Conservation (phyloP, 805 yeast species). For the Saturnispora galanensis region DNA sequence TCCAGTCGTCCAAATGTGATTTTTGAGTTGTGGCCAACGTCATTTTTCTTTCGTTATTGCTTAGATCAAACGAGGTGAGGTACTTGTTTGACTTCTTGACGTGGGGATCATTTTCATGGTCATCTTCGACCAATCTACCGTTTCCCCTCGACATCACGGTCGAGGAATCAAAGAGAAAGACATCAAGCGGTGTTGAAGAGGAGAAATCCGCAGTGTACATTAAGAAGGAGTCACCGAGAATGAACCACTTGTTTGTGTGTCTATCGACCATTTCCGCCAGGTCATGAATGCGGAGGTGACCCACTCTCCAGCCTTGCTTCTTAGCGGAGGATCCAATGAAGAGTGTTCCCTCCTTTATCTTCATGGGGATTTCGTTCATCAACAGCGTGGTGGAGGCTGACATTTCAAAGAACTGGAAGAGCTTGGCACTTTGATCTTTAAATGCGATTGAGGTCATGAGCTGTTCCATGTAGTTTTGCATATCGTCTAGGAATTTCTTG, state of each 20-base stretch:
- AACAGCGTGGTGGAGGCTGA: slow-evolving; percentile 81
- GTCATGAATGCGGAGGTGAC: slow-evolving; percentile 74
- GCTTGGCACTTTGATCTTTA: slow-evolving; percentile 70
- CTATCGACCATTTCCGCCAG: slow-evolving; percentile 81
- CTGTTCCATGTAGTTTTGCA: slow-evolving; percentile 60
- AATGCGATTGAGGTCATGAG: slow-evolving; percentile 51
- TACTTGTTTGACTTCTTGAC: slow-evolving; percentile 6
- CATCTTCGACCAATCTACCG: slow-evolving; percentile 30
- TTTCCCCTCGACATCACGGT: slow-evolving; percentile 39
- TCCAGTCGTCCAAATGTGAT: slow-evolving; percentile 62
- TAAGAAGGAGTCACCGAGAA: slow-evolving; percentile 75
- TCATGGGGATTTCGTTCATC: slow-evolving; percentile 69
- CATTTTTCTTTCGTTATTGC: slow-evolving; percentile 46
- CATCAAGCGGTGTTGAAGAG: slow-evolving; percentile 84
- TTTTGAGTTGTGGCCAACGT: slow-evolving; percentile 61
- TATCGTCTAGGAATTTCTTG: slow-evolving; percentile 31
- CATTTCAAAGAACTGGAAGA: slow-evolving; percentile 81
- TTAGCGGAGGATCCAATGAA: slow-evolving; percentile 74
- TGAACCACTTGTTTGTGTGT: slow-evolving; percentile 86
- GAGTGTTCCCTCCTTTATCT: slow-evolving; percentile 84
- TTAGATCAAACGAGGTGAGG: not conserved
- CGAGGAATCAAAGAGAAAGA: slow-evolving; percentile 75
- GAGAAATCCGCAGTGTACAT: slow-evolving; percentile 78
- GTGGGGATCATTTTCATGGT: slow-evolving; percentile 25
- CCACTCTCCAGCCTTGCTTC: slow-evolving; percentile 92